Evolutionary conservation across 768 basidiomycete species (phyloP).

Genomic region (Mycena kentingensis): DNA sequence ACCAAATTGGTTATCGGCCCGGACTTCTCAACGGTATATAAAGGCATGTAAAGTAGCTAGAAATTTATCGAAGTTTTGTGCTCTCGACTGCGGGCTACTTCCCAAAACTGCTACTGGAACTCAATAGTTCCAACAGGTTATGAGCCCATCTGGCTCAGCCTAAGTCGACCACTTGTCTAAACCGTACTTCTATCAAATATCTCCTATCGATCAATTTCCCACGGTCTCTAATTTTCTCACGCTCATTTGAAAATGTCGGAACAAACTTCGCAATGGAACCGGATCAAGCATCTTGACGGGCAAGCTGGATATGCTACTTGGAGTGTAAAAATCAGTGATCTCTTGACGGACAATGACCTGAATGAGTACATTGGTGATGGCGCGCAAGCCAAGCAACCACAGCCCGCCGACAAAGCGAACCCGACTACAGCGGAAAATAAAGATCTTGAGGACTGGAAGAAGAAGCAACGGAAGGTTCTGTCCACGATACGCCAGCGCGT

Average conservation of each 20-base stretch:
- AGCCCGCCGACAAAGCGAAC: background rate
- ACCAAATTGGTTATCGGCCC: too few species aligned
- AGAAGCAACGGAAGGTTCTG: conserved; percentile 32
- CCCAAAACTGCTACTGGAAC: too few species aligned
- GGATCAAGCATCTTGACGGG: conserved; percentile 24
- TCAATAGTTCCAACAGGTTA: background rate
- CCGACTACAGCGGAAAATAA: conserved; percentile 1
- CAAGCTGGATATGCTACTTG: conserved; percentile 23
- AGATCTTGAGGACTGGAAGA: conserved; percentile 17
- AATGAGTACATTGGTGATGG: conserved; percentile 10
- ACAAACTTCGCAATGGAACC: conserved; percentile 6
- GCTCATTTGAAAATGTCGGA: background rate
- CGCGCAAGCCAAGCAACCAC: background rate
- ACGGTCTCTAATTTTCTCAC: background rate
- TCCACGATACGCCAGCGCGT: conserved; percentile 30
- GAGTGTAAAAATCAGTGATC: conserved; percentile 23
- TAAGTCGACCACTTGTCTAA: too few species aligned
- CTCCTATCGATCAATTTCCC: background rate
- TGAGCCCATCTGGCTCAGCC: too few species aligned
- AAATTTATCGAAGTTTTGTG: too few species aligned
- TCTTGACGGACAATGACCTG: conserved; percentile 26
- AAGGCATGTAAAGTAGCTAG: too few species aligned
- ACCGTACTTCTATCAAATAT: background rate
- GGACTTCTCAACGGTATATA: too few species aligned
- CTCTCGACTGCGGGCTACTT: too few species aligned